Evolutionary conservation across 2,329 filamentous ascomycete species (phyloP), one percentile per base, ranked within the genome.

Genomic region (Fonsecaea nubica): DNA sequence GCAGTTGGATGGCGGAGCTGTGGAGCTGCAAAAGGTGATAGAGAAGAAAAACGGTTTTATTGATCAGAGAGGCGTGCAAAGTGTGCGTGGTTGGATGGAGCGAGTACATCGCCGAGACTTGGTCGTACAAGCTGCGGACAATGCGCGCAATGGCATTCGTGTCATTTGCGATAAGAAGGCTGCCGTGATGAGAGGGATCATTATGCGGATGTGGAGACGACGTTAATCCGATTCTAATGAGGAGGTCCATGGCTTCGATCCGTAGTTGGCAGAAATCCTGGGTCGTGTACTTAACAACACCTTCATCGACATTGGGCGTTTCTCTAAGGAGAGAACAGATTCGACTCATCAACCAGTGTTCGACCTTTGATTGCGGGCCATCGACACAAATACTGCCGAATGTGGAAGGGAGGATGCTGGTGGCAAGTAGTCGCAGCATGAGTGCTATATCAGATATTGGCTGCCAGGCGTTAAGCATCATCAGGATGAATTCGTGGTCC

Each of bases 101-200:
- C 13, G 83, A 77, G 75, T 91, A 90, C 0, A 91, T 76, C 2
- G 80, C 78, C 54, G 85, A 83, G 13, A 97, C 80, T 70, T 90
- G 87, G 69, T 92, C 90, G 65, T 95, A 89, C 59, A 93, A 87
- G 53, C 90, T 87, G 32, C 88, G 86, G 32, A 96, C 89, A 0
- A 97, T 80, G 2, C 92, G 87, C 0, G 91, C 92, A 15, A 96
- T 86, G 12, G 88, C 88, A 48, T 85, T 86, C 2, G 85, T 84
- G 76, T 95, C 90, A 4, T 81, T 80, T 0, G 90, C 90, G 8
- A 97, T 83, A 54, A 90, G 86, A 30, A 82, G 76, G 58, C 87
- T 81, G 30, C 88, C 86, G 59, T 85, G 81, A 62, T 85, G 83
- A 25, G 77, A 79, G 66, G 90, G 87, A 72, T 88, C 91, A 18